Evolutionary conservation across 129 eudicot species (phyloP).

Genomic region (Gnaphalium uliginosum): DNA sequence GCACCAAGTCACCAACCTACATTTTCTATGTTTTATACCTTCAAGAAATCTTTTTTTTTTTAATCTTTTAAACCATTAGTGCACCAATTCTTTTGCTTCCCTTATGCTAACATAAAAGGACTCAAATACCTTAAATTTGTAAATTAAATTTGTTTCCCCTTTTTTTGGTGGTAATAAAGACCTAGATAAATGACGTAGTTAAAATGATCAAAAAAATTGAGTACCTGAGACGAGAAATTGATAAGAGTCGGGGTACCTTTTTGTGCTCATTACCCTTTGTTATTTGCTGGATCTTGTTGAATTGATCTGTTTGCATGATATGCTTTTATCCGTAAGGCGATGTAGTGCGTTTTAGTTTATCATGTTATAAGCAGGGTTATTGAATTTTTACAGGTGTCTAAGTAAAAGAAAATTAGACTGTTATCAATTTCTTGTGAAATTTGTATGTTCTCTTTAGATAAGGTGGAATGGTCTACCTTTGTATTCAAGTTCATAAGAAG

Average conservation of each 20-base stretch:
- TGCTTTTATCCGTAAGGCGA: background rate
- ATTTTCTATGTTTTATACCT: background rate
- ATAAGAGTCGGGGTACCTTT: background rate
- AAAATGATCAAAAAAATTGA: background rate
- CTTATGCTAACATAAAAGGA: background rate
- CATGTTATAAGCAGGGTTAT: background rate
- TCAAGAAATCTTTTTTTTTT: background rate
- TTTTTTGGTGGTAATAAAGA: background rate
- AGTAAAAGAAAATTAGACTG: background rate
- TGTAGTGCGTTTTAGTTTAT: background rate
- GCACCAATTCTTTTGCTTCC: background rate
- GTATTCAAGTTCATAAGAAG: background rate
- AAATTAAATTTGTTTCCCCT: too few relatives aligned
- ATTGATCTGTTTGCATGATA: slow-evolving; percentile 12
- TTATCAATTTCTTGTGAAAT: background rate
- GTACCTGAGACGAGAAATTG: background rate
- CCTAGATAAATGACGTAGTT: background rate
- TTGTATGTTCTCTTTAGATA: background rate
- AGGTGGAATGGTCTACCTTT: background rate
- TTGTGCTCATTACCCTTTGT: background rate
- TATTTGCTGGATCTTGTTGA: slow-evolving; percentile 17
- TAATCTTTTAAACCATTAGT: background rate
- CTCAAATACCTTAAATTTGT: background rate
- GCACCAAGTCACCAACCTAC: background rate
- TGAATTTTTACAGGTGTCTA: background rate